Conservation (phyloP, 208 protist species). For the Herpetomonas tarakana region DNA sequence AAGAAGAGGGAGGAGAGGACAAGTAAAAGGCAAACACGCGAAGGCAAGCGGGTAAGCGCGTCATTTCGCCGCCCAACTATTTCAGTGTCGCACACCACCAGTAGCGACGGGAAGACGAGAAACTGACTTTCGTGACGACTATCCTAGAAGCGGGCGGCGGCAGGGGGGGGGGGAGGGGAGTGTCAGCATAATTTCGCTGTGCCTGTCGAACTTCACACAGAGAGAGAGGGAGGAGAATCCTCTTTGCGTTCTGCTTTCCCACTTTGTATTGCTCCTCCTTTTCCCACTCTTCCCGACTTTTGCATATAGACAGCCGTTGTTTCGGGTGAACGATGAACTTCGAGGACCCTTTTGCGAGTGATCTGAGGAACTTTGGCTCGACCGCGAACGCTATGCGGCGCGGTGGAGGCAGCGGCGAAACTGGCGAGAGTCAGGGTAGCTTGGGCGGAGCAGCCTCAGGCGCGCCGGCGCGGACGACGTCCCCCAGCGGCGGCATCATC, state of each 20-base stretch:
- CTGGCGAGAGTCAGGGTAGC: too few species aligned
- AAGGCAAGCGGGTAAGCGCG: background rate
- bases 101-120: too few species aligned
- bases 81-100: too few species aligned
- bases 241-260: background rate
- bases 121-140: too few species aligned
- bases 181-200: too few species aligned
- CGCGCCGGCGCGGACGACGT: background rate
- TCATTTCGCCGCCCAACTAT: too few species aligned
- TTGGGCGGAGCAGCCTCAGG: too few species aligned
- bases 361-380: slow-evolving; percentile 33
- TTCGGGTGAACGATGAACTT: too few species aligned
- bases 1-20: slow-evolving; percentile 11
- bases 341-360: slow-evolving; percentile 64
- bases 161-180: too few species aligned
- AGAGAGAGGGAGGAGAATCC: background rate
- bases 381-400: slow-evolving; percentile 9
- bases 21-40: background rate
- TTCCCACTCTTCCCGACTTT: too few species aligned
- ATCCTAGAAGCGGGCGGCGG: too few species aligned
- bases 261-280: background rate
- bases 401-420: background rate
- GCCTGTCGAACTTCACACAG: background rate
- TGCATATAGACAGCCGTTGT: too few species aligned
- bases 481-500: background rate